phyloP scores from a whole-genome alignment of 495 filamentous ascomycete species.

The Neurospora tetrasperma region DNA sequence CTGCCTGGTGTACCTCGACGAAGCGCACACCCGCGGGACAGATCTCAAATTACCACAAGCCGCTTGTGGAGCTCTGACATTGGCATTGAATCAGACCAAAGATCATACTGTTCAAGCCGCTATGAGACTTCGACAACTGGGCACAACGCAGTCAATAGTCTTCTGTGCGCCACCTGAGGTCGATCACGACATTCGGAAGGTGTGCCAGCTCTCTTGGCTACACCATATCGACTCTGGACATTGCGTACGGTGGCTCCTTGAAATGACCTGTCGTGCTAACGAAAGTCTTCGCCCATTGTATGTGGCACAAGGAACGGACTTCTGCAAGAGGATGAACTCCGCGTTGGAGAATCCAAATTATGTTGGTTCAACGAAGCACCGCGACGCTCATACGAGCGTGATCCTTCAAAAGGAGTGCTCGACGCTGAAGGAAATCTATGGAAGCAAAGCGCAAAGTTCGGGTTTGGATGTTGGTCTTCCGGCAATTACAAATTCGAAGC shows the following conservation, averaged over 20 bases:
- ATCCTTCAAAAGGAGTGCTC: not conserved
- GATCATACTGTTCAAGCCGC: conserved; percentile 36
- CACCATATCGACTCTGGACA: conserved; percentile 32
- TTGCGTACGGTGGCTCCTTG: conserved; percentile 46
- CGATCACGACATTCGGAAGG: conserved; percentile 33
- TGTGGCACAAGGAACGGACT: conserved; percentile 44
- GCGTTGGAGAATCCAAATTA: not conserved
- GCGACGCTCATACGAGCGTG: not conserved
- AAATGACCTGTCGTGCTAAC: conserved; percentile 45
- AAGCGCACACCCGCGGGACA: conserved; percentile 40
- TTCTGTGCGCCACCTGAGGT: conserved; percentile 32
- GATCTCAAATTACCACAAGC: conserved; percentile 34
- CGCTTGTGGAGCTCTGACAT: conserved; percentile 34
- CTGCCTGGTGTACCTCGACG: conserved; percentile 37
- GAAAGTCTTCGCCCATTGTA: conserved; percentile 44
- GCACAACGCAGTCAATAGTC: conserved; percentile 19
- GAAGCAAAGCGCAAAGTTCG: not conserved
- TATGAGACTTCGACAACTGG: conserved; percentile 20
- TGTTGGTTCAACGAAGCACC: not conserved
- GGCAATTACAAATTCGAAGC: not conserved
- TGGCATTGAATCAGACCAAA: conserved; percentile 37
- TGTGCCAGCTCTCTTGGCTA: conserved; percentile 10
- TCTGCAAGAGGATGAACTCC: conserved; percentile 27
- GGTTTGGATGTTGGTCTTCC: not conserved
- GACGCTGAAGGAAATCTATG: not conserved